Base-by-base conservation (phyloP, 768 basidiomycete genomes). In the Lentinula aciculospora region DNA sequence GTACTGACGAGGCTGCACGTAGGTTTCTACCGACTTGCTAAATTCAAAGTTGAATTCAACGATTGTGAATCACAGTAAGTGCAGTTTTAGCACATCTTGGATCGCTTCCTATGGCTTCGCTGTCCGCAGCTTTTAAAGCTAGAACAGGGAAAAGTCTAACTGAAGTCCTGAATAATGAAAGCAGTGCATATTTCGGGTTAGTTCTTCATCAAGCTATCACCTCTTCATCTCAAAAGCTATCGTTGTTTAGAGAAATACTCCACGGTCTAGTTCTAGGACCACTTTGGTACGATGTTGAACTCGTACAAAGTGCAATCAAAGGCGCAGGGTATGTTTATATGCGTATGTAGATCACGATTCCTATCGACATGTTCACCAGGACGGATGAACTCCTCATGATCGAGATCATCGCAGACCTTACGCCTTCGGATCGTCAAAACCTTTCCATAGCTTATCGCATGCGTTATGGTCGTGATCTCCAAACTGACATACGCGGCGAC, bases 351-450 rank as follows among this genome's bases (percentile, higher is more conserved):
- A 5, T 28, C 15, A 9, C 15, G 4, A 31, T 5, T 21, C 8
- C 36, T 12, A 13, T 17, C 13, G 8, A 34, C 8, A 19, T 15
- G 9, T 36, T n/a, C 10, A 19, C 21, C 23, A 57, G 56, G 15
- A 58, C 57, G 12, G 51, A 58, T 27, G 57, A 58, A 58, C 10
- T 46, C 8, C 57, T 46, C 25, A 19, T 59, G 34, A 57, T 40
- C 45, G 62, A 63, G 40, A 29, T 63, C 13, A 57, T 63, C 29
- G 49, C 44, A 13, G 62, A 61, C 42, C 51, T 61, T 6, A 42
- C 62, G 0, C 54, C 60, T 13, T 42, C 54, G 31, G 56, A 48
- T n/a, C 39, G 25, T 17, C 46, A 49, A 42, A 27, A 48, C n/a
- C 58, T 56, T 19, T 32, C 23, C 12, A 32, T 46, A 23, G 58